Evolutionary conservation across 345 rosid genomes (phyloP), one percentile per base, ranked within the genome.

Genomic region (Noccaea bulbosa): DNA sequence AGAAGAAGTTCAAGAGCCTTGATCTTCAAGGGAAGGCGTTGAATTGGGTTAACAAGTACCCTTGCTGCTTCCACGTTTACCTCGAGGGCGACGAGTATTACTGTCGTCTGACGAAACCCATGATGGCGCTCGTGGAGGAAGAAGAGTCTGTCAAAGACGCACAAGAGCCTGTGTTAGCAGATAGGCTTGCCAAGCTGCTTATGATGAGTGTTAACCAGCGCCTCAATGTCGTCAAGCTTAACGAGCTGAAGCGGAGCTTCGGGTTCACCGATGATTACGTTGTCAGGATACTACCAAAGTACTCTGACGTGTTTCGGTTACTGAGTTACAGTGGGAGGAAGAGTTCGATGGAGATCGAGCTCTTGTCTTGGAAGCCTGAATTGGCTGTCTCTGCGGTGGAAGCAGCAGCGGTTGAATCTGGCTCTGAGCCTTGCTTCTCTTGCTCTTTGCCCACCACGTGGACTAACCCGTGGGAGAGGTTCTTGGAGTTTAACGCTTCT

Each of bases 1-100:
- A 91, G 80, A 93, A 89, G 79, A 91, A 91, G 85, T 93, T 93
- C 70, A 93, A 87, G 77, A 86, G 84, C 37, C 96, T 93, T 67
- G 98, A 93, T 82, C 92, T 93, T 49, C 96, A 89, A 75, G 98
- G 98, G 15, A 93, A 88, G 43, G 97, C 97, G 4, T 71, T 91
- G 63, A 91, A 93, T 71, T 93, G 98, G 98, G 82, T 91, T 34
- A 87, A 86, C 72, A 91, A 93, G 65, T 93, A 93, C 44, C 98
- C 98, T 3, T 86, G 92, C 71, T 93, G 94, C 74, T 93, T 86
- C 69, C 83, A 86, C n/a, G 85, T 89, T 7, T 87, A 81, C 65
- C 81, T 86, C 5, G 75, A 80, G 68, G 74, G 78, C 12, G 84
- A 89, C 61, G 96, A 91, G 82, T 78, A 85, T 77, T 81, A 79